Conservation (phyloP, 23 red algal genomes). For the Gracilaria gracilis region DNA sequence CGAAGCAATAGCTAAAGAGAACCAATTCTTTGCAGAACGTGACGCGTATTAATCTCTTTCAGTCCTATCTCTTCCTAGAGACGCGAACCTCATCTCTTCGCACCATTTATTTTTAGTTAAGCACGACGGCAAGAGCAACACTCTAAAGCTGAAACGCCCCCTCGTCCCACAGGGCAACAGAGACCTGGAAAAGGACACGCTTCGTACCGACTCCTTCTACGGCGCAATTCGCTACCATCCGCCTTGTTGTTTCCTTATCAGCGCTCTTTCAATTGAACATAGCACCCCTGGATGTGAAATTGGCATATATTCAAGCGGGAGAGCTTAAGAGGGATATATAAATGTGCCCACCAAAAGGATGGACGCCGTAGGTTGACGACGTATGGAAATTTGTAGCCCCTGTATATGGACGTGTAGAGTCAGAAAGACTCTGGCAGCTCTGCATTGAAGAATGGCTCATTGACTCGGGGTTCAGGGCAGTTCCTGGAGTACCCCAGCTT, state of each 20-base stretch:
- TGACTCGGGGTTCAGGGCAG: background rate
- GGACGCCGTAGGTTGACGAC: background rate
- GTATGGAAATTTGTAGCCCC: slow-evolving; percentile 41
- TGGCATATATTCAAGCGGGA: slow-evolving; percentile 19
- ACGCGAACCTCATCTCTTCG: slow-evolving; percentile 4
- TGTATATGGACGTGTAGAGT: slow-evolving; percentile 39
- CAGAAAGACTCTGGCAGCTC: slow-evolving; percentile 36
- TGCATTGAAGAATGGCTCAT: slow-evolving; percentile 18
- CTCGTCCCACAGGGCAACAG: slow-evolving; percentile 6
- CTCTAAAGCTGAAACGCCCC: background rate
- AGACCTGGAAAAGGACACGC: slow-evolving; percentile 14
- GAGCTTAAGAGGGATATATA: slow-evolving; percentile 12
- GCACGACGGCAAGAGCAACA: slow-evolving; percentile 1
- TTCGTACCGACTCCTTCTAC: slow-evolving; percentile 21
- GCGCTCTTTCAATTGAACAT: background rate
- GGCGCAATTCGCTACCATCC: slow-evolving; percentile 12
- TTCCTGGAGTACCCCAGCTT: slow-evolving; percentile 29
- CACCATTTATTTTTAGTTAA: slow-evolving; percentile 29
- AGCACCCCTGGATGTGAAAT: slow-evolving; percentile 26
- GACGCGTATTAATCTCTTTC: background rate
- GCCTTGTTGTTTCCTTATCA: slow-evolving; percentile 11
- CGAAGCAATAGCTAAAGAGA: background rate
- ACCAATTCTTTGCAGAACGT: background rate
- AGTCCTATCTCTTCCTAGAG: background rate
- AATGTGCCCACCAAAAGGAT: background rate